Evolutionary conservation across 148 eudicot species (phyloP).

Genomic region (Chenopodium berlandieri): DNA sequence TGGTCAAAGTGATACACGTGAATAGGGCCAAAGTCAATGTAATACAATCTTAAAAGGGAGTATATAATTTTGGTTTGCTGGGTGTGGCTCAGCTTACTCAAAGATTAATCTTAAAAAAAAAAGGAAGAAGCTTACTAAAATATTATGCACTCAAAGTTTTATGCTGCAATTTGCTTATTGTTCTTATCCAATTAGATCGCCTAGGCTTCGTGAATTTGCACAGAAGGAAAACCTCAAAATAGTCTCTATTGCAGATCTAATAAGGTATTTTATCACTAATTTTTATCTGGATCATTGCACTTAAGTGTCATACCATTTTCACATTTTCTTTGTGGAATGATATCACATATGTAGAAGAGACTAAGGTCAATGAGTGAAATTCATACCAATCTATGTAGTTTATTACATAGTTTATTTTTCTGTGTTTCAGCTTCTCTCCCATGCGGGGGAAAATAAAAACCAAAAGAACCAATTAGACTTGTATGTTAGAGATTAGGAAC

Average conservation of each 20-base stretch:
- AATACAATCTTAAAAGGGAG: too few species aligned
- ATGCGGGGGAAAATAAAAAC: not conserved
- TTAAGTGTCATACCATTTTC: too few species aligned
- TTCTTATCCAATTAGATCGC: conserved; percentile 39
- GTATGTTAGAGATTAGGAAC: not conserved
- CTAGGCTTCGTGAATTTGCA: conserved; percentile 72
- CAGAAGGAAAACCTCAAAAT: conserved; percentile 64
- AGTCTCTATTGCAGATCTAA: conserved; percentile 84
- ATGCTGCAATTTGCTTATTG: too few species aligned
- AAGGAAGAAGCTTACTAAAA: too few species aligned
- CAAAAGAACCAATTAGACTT: not conserved
- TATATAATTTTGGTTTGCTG: too few species aligned
- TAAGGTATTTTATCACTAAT: conserved; percentile 46
- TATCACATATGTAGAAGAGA: not conserved
- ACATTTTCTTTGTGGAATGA: too few species aligned
- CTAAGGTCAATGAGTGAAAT: not conserved
- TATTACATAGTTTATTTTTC: not conserved
- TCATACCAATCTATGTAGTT: not conserved
- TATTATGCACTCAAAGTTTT: too few species aligned
- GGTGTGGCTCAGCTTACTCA: too few species aligned
- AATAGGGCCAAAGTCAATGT: too few species aligned
- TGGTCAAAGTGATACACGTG: too few species aligned
- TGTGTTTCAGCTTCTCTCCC: not conserved
- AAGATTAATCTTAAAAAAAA: too few species aligned
- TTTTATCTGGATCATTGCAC: not conserved